These are phyloP conservation scores for Backusella parvicylindrica DNA, from an alignment of 192 early-diverging fungal genomes.

Conservation along the genomic window DNA sequence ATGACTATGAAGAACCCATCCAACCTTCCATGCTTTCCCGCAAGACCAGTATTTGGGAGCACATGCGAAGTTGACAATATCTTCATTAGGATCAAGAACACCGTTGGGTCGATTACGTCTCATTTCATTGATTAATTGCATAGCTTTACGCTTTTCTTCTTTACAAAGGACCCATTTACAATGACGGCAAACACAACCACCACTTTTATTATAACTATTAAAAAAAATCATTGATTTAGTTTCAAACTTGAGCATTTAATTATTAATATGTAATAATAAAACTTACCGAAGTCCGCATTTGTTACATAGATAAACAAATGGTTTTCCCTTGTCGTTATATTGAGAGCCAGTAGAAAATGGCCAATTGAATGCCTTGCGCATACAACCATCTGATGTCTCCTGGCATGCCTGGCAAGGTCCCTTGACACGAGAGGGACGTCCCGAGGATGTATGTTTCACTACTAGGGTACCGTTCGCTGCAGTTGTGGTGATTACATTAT, in stretches of 20 bases:
- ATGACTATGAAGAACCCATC: slow-evolving; percentile 30
- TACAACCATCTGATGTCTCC: slow-evolving; percentile 33
- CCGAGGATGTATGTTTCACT: slow-evolving; percentile 20
- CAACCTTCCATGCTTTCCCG: slow-evolving; percentile 36
- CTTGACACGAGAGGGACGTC: slow-evolving; percentile 23
- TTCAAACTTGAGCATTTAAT: neutral
- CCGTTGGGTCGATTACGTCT: slow-evolving; percentile 27
- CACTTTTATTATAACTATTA: slow-evolving; percentile 37
- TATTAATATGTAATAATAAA: neutral
- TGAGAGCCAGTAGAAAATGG: slow-evolving; percentile 23
- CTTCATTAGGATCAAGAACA: slow-evolving; percentile 26
- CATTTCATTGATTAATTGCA: slow-evolving; percentile 36
- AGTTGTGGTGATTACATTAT: neutral
- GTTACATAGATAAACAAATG: slow-evolving; percentile 41
- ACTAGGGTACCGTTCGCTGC: neutral
- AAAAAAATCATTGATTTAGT: slow-evolving; percentile 20
- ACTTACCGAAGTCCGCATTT: slow-evolving; percentile 42
- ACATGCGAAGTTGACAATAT: slow-evolving; percentile 37
- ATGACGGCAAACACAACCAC: slow-evolving; percentile 32
- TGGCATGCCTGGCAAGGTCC: slow-evolving; percentile 39
- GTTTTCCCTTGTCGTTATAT: slow-evolving; percentile 32
- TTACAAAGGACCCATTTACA: slow-evolving; percentile 42
- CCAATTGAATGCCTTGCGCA: slow-evolving; percentile 41
- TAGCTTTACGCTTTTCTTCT: slow-evolving; percentile 39
- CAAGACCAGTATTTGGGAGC: slow-evolving; percentile 38